phyloP scores from a whole-genome alignment of 805 yeast genomes.

The Candida hispaniensis region DNA sequence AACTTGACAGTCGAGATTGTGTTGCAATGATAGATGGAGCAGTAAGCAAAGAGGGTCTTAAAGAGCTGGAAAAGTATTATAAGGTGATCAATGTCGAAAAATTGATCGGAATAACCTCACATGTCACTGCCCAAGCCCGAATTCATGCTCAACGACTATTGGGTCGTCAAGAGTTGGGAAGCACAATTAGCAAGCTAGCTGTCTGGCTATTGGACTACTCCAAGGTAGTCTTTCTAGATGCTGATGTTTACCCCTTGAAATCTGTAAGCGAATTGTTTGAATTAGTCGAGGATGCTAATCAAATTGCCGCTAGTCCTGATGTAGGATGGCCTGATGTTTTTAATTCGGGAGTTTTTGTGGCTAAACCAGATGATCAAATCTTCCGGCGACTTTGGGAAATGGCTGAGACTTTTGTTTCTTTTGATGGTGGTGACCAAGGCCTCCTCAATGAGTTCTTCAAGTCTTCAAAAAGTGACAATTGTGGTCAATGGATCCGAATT shows the following conservation, averaged over 20 bases:
- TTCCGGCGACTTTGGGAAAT: constrained; percentile 34
- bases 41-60: no score
- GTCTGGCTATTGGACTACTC: constrained; percentile 40
- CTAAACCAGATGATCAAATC: constrained; percentile 40
- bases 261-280: constrained; percentile 28
- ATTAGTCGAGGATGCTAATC: constrained; percentile 7
- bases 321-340: constrained; percentile 89
- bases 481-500: constrained; percentile 53
- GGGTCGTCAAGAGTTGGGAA: constrained; percentile 39
- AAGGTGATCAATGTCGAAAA: constrained; percentile 26
- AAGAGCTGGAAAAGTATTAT: constrained; percentile 21
- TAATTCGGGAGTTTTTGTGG: constrained; percentile 64
- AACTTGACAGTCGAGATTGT: no score
- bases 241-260: constrained; percentile 41
- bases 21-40: no score
- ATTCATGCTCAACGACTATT: constrained; percentile 25
- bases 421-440: constrained; percentile 94
- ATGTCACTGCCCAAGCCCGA: constrained; percentile 22
- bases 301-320: constrained; percentile 51
- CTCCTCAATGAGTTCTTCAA: constrained; percentile 63
- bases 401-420: constrained; percentile 32
- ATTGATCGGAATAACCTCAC: no score
- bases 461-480: neutral
- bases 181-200: constrained; percentile 43
- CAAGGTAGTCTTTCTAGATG: constrained; percentile 41